A percentile compares a stretch with the other conserved stretches of the same genome.
These are phyloP conservation scores for Erythrophleum fordii DNA, from an alignment of 306 rosid species.

Conservation along the genomic window DNA sequence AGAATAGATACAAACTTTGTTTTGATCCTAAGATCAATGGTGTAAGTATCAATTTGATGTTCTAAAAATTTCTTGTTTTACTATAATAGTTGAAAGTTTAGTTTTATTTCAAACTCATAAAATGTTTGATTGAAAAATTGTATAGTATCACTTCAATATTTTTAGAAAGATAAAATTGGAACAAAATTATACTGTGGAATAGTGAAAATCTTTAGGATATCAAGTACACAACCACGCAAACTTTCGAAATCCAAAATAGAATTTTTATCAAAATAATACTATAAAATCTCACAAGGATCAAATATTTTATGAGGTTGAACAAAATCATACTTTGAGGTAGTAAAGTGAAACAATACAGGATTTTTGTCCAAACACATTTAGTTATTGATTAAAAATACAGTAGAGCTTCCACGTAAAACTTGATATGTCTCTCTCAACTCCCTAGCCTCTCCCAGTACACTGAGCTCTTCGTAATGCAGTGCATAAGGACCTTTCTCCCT, in stretches of 20 bases:
- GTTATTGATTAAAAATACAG: not conserved
- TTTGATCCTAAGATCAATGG: not conserved
- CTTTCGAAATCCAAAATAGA: too few relatives aligned
- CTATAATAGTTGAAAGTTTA: too few relatives aligned
- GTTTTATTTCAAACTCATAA: not conserved
- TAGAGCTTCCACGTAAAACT: conserved; percentile 11
- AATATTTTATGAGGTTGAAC: not conserved
- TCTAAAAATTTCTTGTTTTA: too few relatives aligned
- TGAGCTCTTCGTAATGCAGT: conserved; percentile 38
- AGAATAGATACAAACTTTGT: too few relatives aligned
- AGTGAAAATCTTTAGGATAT: too few relatives aligned
- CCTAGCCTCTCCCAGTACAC: conserved; percentile 33
- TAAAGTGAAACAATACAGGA: not conserved
- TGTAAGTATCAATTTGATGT: not conserved
- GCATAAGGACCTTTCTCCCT: conserved; percentile 28
- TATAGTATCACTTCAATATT: too few relatives aligned
- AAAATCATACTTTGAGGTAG: not conserved
- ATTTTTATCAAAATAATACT: too few relatives aligned
- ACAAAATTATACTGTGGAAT: too few relatives aligned
- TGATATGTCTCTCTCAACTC: conserved; percentile 41
- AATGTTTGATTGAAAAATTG: too few relatives aligned
- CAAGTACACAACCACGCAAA: too few relatives aligned
- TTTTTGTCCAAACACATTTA: not conserved
- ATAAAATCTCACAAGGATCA: too few relatives aligned
- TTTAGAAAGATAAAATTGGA: not conserved